These are phyloP conservation scores for Zygosaccharomyces pseudobailii DNA, from an alignment of 1,139 yeast species.

Conservation along the genomic window DNA sequence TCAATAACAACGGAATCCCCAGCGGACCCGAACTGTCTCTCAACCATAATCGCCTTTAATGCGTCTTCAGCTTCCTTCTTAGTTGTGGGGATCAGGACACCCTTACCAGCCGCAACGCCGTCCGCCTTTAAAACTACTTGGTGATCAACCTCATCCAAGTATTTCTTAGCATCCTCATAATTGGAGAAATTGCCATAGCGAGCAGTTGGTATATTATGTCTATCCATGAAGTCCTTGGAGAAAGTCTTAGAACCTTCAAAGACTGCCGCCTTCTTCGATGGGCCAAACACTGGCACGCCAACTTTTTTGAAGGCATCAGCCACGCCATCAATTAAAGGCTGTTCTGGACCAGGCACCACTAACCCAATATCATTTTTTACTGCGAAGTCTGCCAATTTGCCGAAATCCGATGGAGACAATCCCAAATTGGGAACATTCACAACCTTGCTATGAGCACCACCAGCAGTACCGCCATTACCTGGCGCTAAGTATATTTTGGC, in stretches of 20 bases:
- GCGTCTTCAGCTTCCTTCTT: constrained; percentile 84
- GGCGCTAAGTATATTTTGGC: constrained; percentile 83
- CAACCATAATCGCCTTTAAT: constrained; percentile 83
- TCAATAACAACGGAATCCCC: constrained; percentile 97
- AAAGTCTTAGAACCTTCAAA: constrained; percentile 98
- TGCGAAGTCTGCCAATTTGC: constrained; percentile 61
- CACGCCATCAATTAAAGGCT: constrained; percentile 94
- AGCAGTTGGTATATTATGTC: constrained; percentile 92
- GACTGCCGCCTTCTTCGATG: constrained; percentile 79
- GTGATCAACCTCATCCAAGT: constrained; percentile 61
- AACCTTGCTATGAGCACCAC: constrained; percentile 48
- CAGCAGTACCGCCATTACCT: constrained; percentile 90
- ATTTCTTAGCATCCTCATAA: constrained; percentile 68
- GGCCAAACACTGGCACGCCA: constrained; percentile 97
- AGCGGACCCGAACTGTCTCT: constrained; percentile 83
- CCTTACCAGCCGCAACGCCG: constrained; percentile 98
- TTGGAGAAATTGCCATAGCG: constrained; percentile 74
- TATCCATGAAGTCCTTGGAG: constrained; percentile 90
- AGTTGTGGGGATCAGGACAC: constrained; percentile 85
- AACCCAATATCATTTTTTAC: constrained; percentile 59
- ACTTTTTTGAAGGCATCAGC: constrained; percentile 60
- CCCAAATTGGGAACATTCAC: constrained; percentile 61
- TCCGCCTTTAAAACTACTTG: constrained; percentile 93
- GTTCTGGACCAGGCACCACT: constrained; percentile 99
- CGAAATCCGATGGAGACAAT: constrained; percentile 55